Evolutionary conservation across 2,329 filamentous ascomycete species (phyloP), one percentile per base, ranked within the genome.

Genomic region (Fusarium phyllophilum): DNA sequence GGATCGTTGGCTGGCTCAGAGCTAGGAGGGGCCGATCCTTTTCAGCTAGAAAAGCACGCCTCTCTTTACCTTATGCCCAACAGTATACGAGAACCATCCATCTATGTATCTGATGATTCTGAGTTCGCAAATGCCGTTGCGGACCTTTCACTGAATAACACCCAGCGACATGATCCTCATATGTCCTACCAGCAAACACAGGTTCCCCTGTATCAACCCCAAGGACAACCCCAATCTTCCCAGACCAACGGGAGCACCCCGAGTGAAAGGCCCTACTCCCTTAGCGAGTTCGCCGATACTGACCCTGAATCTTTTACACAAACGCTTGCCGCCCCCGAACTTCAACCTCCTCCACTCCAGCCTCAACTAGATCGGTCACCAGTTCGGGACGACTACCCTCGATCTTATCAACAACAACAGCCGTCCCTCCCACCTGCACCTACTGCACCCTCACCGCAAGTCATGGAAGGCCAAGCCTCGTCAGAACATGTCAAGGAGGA

Each of bases 11-110:
- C 85, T 13, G 89, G 89, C 57, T 89, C 89, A 2, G 88, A 90
- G 64, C 79, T 88, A 38, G 86, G 88, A 33, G 84, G 85, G 18
- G 85, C 84, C 5, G 89, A 89, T 73, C 89, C 90, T 0, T 92
- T 92, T 65, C 89, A 91, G 62, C 83, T 92, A 8, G 90, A 92
- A 78, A 86, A 87, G n/a, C 89, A 91, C 73, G 84, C 88, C 3
- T 90, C 89, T 3, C 81, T 90, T 4, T 89, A 90, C 70, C 83
- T 82, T 18, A 77, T 80, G 74, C 80, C 83, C 9, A 76, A 81
- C 8, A 79, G 81, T 1, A 84, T 82, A 56, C 84, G 89, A 41
- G 88, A 90, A 71, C 88, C 88, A 2, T 89, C 88, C 8, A 89
- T 91, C 52, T 91, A 91, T 75, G 86, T 91, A 15, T 88, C 88